These are phyloP conservation scores for Phytopythium vexans DNA, from an alignment of 352 stramenopile species.

Conservation along the genomic window DNA sequence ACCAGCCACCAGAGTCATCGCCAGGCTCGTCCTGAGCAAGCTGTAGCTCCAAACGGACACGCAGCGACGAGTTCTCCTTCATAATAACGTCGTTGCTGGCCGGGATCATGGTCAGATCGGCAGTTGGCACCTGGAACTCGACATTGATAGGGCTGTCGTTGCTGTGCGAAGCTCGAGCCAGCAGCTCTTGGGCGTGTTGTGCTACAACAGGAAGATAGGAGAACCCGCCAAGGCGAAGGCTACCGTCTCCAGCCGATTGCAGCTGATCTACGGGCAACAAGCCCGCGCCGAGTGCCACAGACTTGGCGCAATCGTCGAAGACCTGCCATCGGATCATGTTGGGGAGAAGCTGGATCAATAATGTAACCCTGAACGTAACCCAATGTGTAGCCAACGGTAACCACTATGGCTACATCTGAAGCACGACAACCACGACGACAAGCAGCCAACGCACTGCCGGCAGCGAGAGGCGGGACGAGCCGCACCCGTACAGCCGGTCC, in stretches of 20 bases:
- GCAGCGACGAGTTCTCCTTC: constrained; percentile 11
- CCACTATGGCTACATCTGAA: constrained; percentile 14
- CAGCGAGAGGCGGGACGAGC: constrained; percentile 6
- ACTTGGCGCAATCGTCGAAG: constrained; percentile 15
- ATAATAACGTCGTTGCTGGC: constrained; percentile 12
- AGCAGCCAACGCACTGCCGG: constrained; percentile 11
- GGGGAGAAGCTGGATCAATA: too few species aligned
- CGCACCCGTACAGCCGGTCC: constrained; percentile 65
- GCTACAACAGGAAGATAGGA: constrained; percentile 4
- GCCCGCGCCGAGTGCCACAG: constrained; percentile 15
- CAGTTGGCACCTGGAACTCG: constrained; percentile 19
- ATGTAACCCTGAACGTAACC: constrained; percentile 9
- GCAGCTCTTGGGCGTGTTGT: constrained; percentile 12
- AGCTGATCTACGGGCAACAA: constrained; percentile 14
- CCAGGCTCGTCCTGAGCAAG: background rate
- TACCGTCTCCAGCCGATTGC: background rate
- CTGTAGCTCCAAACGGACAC: constrained; percentile 30
- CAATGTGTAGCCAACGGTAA: constrained; percentile 12
- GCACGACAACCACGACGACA: constrained; percentile 13
- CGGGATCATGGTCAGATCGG: constrained; percentile 21
- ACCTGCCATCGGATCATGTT: constrained; percentile 31
- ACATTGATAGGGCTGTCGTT: background rate
- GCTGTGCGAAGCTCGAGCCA: background rate
- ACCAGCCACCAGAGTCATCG: constrained; percentile 26
- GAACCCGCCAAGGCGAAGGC: too few species aligned